Base-by-base conservation (phyloP, 352 stramenopile genomes). In the Phytophthora agathidicida region DNA sequence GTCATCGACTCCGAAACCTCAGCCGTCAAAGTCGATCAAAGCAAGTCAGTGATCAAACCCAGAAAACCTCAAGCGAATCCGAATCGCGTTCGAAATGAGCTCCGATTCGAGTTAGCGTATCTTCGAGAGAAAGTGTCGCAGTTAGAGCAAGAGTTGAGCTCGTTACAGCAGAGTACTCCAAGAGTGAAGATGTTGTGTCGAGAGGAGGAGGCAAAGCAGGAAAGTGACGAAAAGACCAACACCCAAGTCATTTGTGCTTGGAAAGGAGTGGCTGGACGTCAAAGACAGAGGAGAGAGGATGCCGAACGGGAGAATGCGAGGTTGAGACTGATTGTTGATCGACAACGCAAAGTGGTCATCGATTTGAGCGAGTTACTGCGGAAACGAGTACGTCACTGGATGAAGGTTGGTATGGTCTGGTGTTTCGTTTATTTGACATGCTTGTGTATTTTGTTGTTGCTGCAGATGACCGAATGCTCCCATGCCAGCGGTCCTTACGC, bases 51-150 rank as follows among this genome's bases (percentile, higher is more conserved):
- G 17, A 26, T 9, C n/a, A 28, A 27, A 20, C 28, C 26, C n/a
- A 32, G 41, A 36, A 60, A 35, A 44, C 57, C 61, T 20, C 68
- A 69, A 51, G 20, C 27, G 8, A 55, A 63, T 36, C 54, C 60
- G 38, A 69, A 65, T 41, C 52, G 60, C 2, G 60, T 48, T 33
- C 60, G 60, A 6, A 59, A 56, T 10, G 60, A 69, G 28, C 60
- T 50, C 32, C 84, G 84, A 38, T 79, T 89, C 26, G 82, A 91
- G 14, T 61, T 80, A 7, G 57, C 51, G 6, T 89, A 89, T 55
- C 44, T 91, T 7, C 82, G 82, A 35, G 60, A 86, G 35, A 86
- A 87, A 39, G 73, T 73, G 10, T 56, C 77, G 5, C 65, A 60
- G 9, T 46, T 89, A 19, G 72, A 84, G 22, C 62, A 63, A 1